phyloP scores from a whole-genome alignment of 2,329 filamentous ascomycete genomes.

The Diaporthe citriasiana region DNA sequence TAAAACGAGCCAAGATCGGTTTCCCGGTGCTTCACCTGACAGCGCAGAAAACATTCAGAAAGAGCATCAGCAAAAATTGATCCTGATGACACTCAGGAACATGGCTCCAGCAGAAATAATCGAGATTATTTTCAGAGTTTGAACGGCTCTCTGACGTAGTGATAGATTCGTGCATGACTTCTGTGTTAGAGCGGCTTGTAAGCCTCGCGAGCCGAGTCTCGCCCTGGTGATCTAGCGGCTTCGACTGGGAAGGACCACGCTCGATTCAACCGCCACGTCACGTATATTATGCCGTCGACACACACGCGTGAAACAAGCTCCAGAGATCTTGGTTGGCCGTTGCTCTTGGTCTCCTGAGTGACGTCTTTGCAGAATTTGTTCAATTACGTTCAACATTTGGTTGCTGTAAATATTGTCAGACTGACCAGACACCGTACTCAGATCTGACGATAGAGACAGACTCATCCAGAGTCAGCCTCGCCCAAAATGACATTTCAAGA shows the following conservation, averaged over 20 bases:
- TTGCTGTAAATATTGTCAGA: not conserved
- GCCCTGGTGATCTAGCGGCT: conserved; percentile 21
- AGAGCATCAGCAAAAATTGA: too few relatives aligned
- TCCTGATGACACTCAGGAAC: not conserved
- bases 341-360: not conserved
- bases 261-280: conserved; percentile 20
- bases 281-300: conserved; percentile 25
- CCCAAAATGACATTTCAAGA: conserved; percentile 24
- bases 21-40: too few relatives aligned
- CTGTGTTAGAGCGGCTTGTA: not conserved
- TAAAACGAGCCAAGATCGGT: not conserved
- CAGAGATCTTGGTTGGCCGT: not conserved
- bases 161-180: not conserved
- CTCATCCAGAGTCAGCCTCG: not conserved
- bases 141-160: not conserved
- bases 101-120: not conserved
- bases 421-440: not conserved
- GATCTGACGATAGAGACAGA: not conserved
- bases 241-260: conserved; percentile 23
- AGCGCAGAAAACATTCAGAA: not conserved
- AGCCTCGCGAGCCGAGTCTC: conserved; percentile 10
- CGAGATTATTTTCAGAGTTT: not conserved
- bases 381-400: not conserved
- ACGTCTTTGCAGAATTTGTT: not conserved
- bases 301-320: conserved; percentile 25